These are phyloP conservation scores for Rhynchosporium secalis DNA, from an alignment of 2,329 filamentous ascomycete species.

Conservation along the genomic window DNA sequence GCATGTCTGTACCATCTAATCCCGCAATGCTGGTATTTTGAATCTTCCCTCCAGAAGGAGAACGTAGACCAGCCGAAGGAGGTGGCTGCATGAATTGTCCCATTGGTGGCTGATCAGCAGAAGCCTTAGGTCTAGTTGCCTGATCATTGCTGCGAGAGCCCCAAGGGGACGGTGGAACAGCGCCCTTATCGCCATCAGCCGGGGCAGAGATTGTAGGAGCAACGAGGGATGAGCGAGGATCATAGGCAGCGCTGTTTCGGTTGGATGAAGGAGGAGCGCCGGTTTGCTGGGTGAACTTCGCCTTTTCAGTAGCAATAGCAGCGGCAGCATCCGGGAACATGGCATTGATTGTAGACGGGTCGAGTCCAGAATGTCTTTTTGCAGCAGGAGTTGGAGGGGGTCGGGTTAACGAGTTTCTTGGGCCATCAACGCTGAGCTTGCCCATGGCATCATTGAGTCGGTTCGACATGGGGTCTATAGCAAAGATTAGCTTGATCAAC, in stretches of 20 bases:
- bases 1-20: conserved; percentile 70
- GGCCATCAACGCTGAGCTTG: conserved; percentile 84
- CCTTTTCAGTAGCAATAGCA: conserved; percentile 97
- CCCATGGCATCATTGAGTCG: conserved; percentile 95
- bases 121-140: conserved; percentile 70
- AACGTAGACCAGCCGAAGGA: conserved; percentile 73
- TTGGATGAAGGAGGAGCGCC: conserved; percentile 88
- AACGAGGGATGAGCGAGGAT: conserved; percentile 69
- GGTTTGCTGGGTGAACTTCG: conserved; percentile 93
- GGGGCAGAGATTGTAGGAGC: conserved; percentile 74
- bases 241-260: conserved; percentile 82
- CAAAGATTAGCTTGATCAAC: conserved; percentile 17
- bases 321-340: conserved; percentile 99
- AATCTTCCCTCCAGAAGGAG: conserved; percentile 67
- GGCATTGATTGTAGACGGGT: conserved; percentile 89
- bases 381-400: conserved; percentile 74
- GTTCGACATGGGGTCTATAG: conserved; percentile 89
- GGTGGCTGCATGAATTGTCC: conserved; percentile 90
- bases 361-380: conserved; percentile 93
- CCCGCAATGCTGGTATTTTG: conserved; percentile 82
- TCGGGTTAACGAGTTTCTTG: conserved; percentile 82
- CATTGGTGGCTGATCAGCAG: conserved; percentile 80
- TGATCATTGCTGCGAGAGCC: conserved; percentile 53
- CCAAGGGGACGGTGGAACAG: conserved; percentile 80
- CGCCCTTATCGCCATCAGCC: conserved; percentile 60